Conservation (phyloP, 208 protist species). For the Trypanosoma lewisi region DNA sequence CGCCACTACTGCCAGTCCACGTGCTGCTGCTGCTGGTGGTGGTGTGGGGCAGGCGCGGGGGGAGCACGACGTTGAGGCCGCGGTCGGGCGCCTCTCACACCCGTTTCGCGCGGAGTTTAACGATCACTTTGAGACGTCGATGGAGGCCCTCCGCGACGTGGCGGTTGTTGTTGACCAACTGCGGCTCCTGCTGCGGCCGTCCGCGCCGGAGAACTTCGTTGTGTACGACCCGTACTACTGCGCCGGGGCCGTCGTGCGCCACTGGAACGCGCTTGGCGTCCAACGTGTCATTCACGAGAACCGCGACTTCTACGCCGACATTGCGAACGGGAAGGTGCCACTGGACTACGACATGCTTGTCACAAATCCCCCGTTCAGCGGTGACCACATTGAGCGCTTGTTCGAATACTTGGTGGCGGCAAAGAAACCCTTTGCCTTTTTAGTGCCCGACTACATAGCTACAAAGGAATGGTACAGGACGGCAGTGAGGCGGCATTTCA, state of each 20-base stretch:
- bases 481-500: constrained; percentile 37
- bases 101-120: constrained; percentile 72
- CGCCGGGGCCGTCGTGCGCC: constrained; percentile 45
- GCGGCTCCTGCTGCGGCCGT: constrained; percentile 51
- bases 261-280: constrained; percentile 57
- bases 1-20: too few relatives aligned
- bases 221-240: constrained; percentile 91
- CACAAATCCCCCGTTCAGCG: constrained; percentile 80
- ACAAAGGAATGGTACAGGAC: constrained; percentile 60
- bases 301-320: constrained; percentile 79
- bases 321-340: constrained; percentile 43
- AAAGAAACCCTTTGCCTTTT: constrained; percentile 59
- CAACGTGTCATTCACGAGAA: constrained; percentile 79
- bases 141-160: constrained; percentile 53
- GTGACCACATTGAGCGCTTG: constrained; percentile 66
- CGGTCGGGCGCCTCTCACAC: constrained; percentile 15
- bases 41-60: background rate
- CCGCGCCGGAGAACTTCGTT: constrained; percentile 43
- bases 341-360: constrained; percentile 72
- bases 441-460: constrained; percentile 73
- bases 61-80: background rate
- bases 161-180: constrained; percentile 49
- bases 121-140: constrained; percentile 83
- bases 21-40: too few relatives aligned
- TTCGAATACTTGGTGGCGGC: constrained; percentile 37